Evolutionary conservation across 2,329 filamentous ascomycete species (phyloP).

Genomic region (Rhynchosporium graminicola): DNA sequence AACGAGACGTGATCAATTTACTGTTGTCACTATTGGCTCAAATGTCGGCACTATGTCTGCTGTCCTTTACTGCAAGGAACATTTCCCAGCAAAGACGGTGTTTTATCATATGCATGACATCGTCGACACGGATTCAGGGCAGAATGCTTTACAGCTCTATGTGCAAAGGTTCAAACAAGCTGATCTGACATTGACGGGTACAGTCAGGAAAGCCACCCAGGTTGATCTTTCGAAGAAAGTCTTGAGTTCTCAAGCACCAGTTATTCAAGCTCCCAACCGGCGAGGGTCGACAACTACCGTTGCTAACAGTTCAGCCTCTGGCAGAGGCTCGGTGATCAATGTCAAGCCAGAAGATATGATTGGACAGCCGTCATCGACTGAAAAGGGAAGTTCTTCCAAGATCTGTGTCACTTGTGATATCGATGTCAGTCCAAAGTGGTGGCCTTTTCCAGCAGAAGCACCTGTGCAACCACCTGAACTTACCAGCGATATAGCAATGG

Average conservation of each 20-base stretch:
- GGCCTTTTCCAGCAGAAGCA: constrained; percentile 42
- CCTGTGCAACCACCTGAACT: constrained; percentile 1
- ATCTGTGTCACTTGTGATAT: constrained; percentile 65
- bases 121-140: constrained; percentile 63
- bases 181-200: constrained; percentile 85
- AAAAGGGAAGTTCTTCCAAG: constrained; percentile 44
- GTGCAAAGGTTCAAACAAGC: constrained; percentile 92
- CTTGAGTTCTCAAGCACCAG: constrained; percentile 27
- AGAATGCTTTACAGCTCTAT: constrained; percentile 82
- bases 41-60: constrained; percentile 85
- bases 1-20: constrained; percentile 78
- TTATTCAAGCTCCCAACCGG: constrained; percentile 47
- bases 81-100: constrained; percentile 69
- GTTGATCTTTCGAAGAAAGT: constrained; percentile 44
- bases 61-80: constrained; percentile 88
- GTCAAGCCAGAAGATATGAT: constrained; percentile 35
- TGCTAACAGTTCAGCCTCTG: constrained; percentile 28
- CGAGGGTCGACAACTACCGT: constrained; percentile 57
- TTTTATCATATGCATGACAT: constrained; percentile 79
- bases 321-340: constrained; percentile 35
- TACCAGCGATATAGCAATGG: constrained; percentile 3
- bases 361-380: constrained; percentile 13
- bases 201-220: constrained; percentile 83
- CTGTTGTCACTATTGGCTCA: constrained; percentile 75
- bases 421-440: constrained; percentile 76